These are phyloP conservation scores for Citrus hindsii DNA, from an alignment of 345 rosid genomes.

Conservation along the genomic window DNA sequence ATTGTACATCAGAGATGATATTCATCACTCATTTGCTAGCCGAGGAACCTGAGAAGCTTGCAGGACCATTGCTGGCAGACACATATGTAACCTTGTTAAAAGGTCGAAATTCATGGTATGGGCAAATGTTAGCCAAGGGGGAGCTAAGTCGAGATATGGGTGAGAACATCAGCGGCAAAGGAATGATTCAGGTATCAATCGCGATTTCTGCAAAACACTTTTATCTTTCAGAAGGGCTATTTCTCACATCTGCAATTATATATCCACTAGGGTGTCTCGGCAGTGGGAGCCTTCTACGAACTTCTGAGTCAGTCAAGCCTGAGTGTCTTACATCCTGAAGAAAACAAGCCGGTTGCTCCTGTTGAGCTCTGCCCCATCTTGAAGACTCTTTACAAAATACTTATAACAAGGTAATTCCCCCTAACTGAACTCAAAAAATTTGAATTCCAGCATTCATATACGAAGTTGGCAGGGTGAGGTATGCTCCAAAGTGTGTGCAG, in stretches of 20 bases:
- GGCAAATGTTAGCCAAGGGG: slow-evolving; percentile 82
- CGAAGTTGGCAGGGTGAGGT: background rate
- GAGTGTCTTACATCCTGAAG: slow-evolving; percentile 59
- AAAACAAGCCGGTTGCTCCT: slow-evolving; percentile 67
- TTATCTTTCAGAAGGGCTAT: background rate
- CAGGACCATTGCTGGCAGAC: slow-evolving; percentile 82
- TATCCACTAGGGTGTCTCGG: slow-evolving; percentile 62
- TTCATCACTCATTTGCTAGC: slow-evolving; percentile 78
- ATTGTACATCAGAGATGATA: slow-evolving; percentile 87
- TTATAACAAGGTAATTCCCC: slow-evolving; percentile 49
- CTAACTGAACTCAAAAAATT: background rate
- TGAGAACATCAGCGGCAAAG: slow-evolving; percentile 77
- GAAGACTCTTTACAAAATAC: slow-evolving; percentile 61
- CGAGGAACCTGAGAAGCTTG: slow-evolving; percentile 81
- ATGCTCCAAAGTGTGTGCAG: background rate
- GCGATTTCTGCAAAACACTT: background rate
- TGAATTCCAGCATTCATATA: background rate
- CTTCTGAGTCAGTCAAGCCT: slow-evolving; percentile 62
- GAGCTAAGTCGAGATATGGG: slow-evolving; percentile 74
- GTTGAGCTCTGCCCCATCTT: slow-evolving; percentile 78
- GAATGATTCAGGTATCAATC: slow-evolving; percentile 71
- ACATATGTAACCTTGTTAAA: slow-evolving; percentile 77
- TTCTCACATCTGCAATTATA: background rate
- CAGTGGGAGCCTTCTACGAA: slow-evolving; percentile 70
- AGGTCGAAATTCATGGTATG: slow-evolving; percentile 89